Evolutionary conservation across 2,329 filamentous ascomycete genomes (phyloP), one percentile per base, ranked within the genome.

Genomic region (Salinomyces thailandicus): DNA sequence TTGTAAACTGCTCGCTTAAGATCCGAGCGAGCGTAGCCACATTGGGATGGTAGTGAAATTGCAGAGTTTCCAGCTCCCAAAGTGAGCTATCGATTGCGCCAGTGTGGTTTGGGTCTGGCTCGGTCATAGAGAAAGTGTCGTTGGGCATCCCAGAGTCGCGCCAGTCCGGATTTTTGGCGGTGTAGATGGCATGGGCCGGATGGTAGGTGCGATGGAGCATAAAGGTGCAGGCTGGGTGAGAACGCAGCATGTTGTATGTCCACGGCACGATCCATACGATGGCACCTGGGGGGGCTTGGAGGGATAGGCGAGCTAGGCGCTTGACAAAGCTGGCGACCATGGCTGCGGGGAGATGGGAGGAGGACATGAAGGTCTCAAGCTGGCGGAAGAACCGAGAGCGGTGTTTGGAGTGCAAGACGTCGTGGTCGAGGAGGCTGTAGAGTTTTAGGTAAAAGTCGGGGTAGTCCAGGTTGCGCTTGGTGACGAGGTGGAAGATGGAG

Each of bases 261-360:
- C 85, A 95, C 1, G 91, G 93, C 7, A 96, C 71, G 31, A 94
- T 78, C 36, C 79, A 80, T 12, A 96, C 87, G 36, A 96, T 81
- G 18, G 85, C 87, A 20, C 84, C 78, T 2, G 93, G 91, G 2
- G 93, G 89, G 0, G 85, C 87, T 53, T 84, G 79, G n/a, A 98
- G 71, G 12, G 84, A 75, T 24, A 96, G 69, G 35, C 89, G 73
- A 3, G 86, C 77, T 6, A 98, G 71, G n/a, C 85, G 76, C 63
- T 98, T 98, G 65, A 98, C 79, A 62, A 98, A 98, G 61, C 86
- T 94, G 9, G 91, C 89, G 2, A 98, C 84, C 26, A 98, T 69
- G 3, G 80, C 77, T 4, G 85, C 86, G 3, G 93, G 91, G 51
- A 98, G 72, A 73, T 98, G 93, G 3, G 85, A 87, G 0, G 89